Evolutionary conservation across 2,329 filamentous ascomycete species (phyloP).

Genomic region (Nothopassalora personata): DNA sequence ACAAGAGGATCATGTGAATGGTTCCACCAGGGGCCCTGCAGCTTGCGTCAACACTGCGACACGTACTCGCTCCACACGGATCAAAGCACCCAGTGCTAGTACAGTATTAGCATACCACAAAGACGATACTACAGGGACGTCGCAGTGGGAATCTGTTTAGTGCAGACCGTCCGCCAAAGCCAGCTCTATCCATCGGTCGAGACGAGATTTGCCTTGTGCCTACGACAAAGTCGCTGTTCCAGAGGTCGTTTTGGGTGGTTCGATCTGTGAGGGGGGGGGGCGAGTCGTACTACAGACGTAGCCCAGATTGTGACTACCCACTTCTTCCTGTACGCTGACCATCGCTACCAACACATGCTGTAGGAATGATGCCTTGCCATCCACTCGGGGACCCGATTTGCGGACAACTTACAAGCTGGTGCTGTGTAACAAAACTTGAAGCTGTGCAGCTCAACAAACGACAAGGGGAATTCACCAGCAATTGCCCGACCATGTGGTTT

Average conservation of each 20-base stretch:
- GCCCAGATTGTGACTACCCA: background rate
- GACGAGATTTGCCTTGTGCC: no score
- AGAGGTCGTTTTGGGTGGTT: background rate
- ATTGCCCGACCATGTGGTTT: background rate
- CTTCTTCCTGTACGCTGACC: background rate
- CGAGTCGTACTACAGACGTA: background rate
- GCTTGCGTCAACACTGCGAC: background rate
- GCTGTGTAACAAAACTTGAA: background rate
- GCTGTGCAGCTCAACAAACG: background rate
- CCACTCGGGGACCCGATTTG: background rate
- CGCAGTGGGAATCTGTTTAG: no score
- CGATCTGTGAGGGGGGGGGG: no score
- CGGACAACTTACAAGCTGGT: no score
- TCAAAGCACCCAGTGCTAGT: no score
- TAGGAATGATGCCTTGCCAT: background rate
- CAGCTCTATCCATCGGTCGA: no score
- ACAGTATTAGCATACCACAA: no score
- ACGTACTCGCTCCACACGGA: no score
- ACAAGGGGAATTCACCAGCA: background rate
- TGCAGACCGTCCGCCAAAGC: no score
- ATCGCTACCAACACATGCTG: background rate
- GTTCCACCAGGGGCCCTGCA: background rate
- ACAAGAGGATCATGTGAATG: background rate
- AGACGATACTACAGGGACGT: no score
- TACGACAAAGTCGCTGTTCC: background rate